Evolutionary conservation across 1,284 basidiomycete genomes (phyloP).

Genomic region (Sanguinoderma infundibulare): DNA sequence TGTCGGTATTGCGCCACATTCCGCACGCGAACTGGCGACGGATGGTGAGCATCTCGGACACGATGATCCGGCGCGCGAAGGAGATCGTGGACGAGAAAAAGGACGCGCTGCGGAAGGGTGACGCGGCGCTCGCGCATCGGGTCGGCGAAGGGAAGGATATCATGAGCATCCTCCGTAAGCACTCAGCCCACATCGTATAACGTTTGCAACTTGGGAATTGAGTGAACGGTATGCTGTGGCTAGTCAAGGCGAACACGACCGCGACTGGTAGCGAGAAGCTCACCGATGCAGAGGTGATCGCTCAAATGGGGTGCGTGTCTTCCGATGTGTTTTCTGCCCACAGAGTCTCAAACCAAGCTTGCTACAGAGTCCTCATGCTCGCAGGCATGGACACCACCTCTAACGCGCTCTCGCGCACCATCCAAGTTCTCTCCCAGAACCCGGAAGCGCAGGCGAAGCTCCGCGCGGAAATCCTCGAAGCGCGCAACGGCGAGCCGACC

Average conservation of each 20-base stretch:
- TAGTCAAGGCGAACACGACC: conserved; percentile 32
- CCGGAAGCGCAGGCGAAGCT: conserved; percentile 16
- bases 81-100: conserved; percentile 46
- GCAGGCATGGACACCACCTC: conserved; percentile 37
- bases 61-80: conserved; percentile 41
- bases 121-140: conserved; percentile 25
- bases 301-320: conserved; percentile 29
- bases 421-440: conserved; percentile 23
- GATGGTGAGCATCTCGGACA: conserved; percentile 37
- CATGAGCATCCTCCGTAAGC: conserved; percentile 44
- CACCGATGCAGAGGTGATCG: conserved; percentile 28
- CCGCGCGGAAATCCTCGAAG: conserved; percentile 31
- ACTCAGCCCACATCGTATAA: neutral
- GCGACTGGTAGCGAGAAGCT: conserved; percentile 23
- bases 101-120: conserved; percentile 30
- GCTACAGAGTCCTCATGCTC: conserved; percentile 28
- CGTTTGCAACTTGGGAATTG: neutral
- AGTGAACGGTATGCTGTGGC: too few relatives aligned
- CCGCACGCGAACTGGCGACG: neutral
- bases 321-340: neutral
- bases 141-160: conserved; percentile 46
- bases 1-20: conserved; percentile 1
- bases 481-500: conserved; percentile 19
- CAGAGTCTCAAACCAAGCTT: neutral
- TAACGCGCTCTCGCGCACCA: conserved; percentile 32